phyloP scores from a whole-genome alignment of 345 rosid genomes.

The Adansonia digitata region DNA sequence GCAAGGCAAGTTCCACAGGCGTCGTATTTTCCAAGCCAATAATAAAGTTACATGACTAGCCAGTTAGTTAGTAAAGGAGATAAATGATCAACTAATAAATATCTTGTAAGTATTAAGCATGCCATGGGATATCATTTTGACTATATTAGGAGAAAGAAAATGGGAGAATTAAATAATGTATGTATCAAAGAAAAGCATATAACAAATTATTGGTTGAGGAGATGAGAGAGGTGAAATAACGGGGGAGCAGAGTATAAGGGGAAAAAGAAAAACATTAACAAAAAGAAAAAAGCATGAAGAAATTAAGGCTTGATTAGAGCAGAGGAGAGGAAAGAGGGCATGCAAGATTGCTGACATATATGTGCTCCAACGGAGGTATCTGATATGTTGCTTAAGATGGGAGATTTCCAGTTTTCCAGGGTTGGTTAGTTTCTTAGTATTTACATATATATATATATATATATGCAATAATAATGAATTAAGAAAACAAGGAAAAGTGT shows the following conservation, averaged over 20 bases:
- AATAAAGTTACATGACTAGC: neutral
- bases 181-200: neutral
- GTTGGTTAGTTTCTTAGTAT: neutral
- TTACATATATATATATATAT: neutral
- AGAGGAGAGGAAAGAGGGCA: neutral
- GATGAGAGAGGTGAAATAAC: neutral
- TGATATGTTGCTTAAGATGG: neutral
- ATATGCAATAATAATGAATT: neutral
- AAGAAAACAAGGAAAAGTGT: constrained; percentile 2
- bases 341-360: neutral
- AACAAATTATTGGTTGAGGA: neutral
- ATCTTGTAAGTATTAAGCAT: no score
- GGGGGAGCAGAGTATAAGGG: neutral
- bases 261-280: neutral
- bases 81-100: neutral
- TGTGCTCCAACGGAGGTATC: neutral
- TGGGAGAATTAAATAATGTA: no score
- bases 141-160: no score
- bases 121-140: no score
- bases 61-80: no score
- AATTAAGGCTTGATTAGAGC: neutral
- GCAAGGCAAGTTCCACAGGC: neutral
- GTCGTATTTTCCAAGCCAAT: neutral
- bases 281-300: neutral
- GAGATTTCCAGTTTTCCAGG: constrained; percentile 2